phyloP scores from a whole-genome alignment of 2,329 filamentous ascomycete genomes.

The Penicillium paneum region DNA sequence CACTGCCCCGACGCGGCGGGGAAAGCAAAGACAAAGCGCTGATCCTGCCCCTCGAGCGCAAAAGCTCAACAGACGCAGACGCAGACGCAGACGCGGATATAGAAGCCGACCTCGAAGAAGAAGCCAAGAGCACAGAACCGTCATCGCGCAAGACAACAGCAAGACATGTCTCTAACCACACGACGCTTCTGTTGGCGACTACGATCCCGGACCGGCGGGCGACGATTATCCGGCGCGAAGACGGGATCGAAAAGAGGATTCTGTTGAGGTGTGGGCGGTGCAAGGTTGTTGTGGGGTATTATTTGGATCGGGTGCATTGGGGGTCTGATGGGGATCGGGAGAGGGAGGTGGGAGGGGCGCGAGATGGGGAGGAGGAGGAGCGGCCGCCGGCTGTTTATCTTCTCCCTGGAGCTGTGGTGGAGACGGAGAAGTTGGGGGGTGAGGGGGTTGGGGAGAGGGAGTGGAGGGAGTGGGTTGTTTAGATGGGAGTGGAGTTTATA shows the following conservation, averaged over 20 bases:
- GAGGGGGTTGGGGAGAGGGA: conserved; percentile 33
- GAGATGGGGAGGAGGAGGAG: conserved; percentile 21
- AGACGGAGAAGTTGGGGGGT: conserved; percentile 55
- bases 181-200: conserved; percentile 53
- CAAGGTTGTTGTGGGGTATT: conserved; percentile 60
- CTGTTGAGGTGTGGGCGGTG: conserved; percentile 60
- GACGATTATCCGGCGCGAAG: conserved; percentile 53
- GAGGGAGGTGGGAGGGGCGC: conserved; percentile 18
- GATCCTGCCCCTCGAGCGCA: conserved; percentile 53
- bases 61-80: conserved; percentile 13
- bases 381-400: conserved; percentile 55
- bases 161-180: conserved; percentile 26
- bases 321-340: not conserved
- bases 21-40: conserved; percentile 53
- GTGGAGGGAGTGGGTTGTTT: conserved; percentile 34
- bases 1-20: conserved; percentile 52
- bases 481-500: not conserved
- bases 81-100: conserved; percentile 20
- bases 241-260: conserved; percentile 66
- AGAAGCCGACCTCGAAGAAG: conserved; percentile 18
- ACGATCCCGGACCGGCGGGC: conserved; percentile 49
- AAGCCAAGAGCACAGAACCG: conserved; percentile 17
- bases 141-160: conserved; percentile 4
- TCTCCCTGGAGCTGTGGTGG: conserved; percentile 57
- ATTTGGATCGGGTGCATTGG: conserved; percentile 55